These are phyloP conservation scores for Rhododendron kiyosumense DNA, from an alignment of 148 eudicot species.

Conservation along the genomic window DNA sequence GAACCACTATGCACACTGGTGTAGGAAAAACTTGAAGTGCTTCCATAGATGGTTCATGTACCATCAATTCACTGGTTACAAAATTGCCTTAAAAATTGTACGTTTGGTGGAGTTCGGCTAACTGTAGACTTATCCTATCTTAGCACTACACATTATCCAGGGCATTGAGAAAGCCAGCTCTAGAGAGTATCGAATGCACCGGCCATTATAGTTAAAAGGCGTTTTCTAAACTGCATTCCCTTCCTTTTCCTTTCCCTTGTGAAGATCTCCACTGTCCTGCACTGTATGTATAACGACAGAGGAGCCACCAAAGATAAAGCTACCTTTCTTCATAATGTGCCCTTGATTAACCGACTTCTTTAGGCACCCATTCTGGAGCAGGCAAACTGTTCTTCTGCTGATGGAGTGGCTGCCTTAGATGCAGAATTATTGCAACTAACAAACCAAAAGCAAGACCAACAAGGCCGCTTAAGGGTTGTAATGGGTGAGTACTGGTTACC, in stretches of 20 bases:
- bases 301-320: neutral
- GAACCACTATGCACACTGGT: neutral
- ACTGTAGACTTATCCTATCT: neutral
- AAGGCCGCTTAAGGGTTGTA: constrained; percentile 69
- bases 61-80: neutral
- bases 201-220: neutral
- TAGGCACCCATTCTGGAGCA: constrained; percentile 25
- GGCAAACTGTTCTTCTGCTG: constrained; percentile 18
- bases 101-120: neutral
- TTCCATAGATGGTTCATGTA: neutral
- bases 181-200: neutral
- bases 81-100: neutral
- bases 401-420: constrained; percentile 44
- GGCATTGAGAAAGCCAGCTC: neutral
- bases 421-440: constrained; percentile 46
- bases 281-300: neutral
- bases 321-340: neutral
- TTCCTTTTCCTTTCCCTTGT: neutral
- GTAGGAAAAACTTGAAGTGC: neutral
- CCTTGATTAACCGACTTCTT: neutral
- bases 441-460: constrained; percentile 60
- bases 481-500: constrained; percentile 65
- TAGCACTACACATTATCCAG: neutral
- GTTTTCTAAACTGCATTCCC: neutral
- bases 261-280: neutral